Base-by-base conservation (phyloP, 2,329 filamentous ascomycete species). In the Hypoxylon sp. region DNA sequence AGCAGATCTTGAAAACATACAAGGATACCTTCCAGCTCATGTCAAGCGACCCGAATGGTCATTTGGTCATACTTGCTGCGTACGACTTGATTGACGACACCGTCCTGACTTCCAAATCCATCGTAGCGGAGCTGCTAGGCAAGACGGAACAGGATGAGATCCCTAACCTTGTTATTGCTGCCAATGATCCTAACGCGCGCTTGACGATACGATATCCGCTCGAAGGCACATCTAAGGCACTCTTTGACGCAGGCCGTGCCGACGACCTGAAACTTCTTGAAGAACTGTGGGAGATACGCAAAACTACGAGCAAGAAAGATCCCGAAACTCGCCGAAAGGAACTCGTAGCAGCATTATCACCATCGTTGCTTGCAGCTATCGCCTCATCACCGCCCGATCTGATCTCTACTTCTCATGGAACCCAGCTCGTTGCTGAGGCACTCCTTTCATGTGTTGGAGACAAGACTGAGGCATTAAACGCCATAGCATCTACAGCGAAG, bases 71-170 rank as follows among this genome's bases (percentile, higher is more conserved):
- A 27, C 82, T 98, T 52, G 83, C 92, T 1, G 91, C 92, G 1
- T 92, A 93, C 72, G 95, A 98, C 69, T 88, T 97, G 45, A 87
- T 97, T 45, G 95, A 99, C 68, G 95, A 99, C 73, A 99, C 95
- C 8, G 93, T 96, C 64, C 81, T 97, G 70, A 91, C 87, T 2
- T 83, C 87, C 47, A 98, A 96, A 78, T 83, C 90, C 26, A 90
- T 99, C 64, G 92, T 97, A 75, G 83, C 91, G 0, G 94, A 98
- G 74, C 81, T 99, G 10, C 77, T 97, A 15, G 90, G 88, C 62
- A 90, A 91, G 69, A 85, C 87, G 58, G 81, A 83, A 20, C 81
- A 87, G 52, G 81, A 82, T 54, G 80, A 86, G 27, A 78, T 82
- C 2, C 83, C 89, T 65, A 89, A 88, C 60, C 79, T 92, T 46